Evolutionary conservation across 2,329 filamentous ascomycete genomes (phyloP), one percentile per base, ranked within the genome.

Genomic region (Colletotrichum truncatum): DNA sequence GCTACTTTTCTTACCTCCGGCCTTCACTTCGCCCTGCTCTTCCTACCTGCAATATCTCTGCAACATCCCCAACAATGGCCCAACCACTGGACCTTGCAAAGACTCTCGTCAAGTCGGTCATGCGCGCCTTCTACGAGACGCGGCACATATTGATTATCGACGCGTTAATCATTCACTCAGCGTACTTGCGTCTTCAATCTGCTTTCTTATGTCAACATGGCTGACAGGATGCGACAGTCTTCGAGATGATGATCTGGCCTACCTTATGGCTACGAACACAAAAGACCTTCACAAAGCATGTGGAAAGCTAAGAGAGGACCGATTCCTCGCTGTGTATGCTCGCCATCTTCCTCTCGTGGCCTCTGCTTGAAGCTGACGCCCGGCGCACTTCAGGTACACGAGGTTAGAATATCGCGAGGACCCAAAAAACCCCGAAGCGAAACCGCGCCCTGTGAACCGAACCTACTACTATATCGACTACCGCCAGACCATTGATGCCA

Each of bases 391-490:
- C 25, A 69, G 67, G 28, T 67, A 67, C 41, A 66, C 65, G 6
- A 59, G 67, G 36, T 28, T 64, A 14, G 67, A 69, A 56, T 59
- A 65, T 34, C 66, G 59, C 21, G 67, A 69, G 51, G 60, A 67
- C 11, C 66, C 67, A 6, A 69, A 69, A 41, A 69, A 69, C 36
- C 67, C 67, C 3, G 92, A 94, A 74, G 93, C 93, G 54, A 92
- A 94, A 65, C 91, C 92, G 63, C 90, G 94, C 55, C 91, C 93
- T 5, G 90, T 92, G 70, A 94, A 91, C 75, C 89, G 93, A 72
- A 97, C 95, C 68, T 99, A 97, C 85, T 99, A 97, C 82, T 99
- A 93, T 79, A 95, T 99, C 76, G 94, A 98, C 76, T 97, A 97
- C 74, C 93, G 96, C 65, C 92, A 93, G 63, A 93, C 95, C 34